Evolutionary conservation across 805 yeast genomes (phyloP).

Genomic region (Kregervanrija pseudodelftensis): DNA sequence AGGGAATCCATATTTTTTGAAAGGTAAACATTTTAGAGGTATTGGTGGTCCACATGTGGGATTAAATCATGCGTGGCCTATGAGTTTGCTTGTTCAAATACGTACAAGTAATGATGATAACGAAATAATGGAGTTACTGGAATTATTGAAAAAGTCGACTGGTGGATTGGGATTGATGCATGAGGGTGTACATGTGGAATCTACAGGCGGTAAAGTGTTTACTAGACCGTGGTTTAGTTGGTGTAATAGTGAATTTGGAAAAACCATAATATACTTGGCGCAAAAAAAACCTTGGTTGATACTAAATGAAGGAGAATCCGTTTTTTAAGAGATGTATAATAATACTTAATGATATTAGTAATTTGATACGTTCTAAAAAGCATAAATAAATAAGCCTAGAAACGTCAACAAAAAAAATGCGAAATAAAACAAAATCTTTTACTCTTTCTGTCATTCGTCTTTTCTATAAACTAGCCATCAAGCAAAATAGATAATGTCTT

Average conservation of each 20-base stretch:
- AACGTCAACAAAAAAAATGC: too few relatives aligned
- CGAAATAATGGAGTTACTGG: conserved; percentile 50
- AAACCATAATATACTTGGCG: conserved; percentile 73
- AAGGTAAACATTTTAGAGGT: conserved; percentile 61
- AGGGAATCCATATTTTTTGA: conserved; percentile 74
- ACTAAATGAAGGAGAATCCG: conserved; percentile 32
- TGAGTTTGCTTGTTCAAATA: conserved; percentile 70
- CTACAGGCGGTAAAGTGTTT: conserved; percentile 37
- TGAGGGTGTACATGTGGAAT: conserved; percentile 67
- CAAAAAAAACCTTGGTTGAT: conserved; percentile 65
- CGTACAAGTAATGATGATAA: conserved; percentile 67
- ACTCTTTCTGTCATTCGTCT: too few relatives aligned
- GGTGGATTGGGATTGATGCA: conserved; percentile 78
- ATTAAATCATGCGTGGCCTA: conserved; percentile 79
- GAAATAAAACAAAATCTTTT: too few relatives aligned
- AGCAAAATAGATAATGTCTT: conserved; percentile 5
- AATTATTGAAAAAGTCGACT: conserved; percentile 51
- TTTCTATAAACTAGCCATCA: too few relatives aligned
- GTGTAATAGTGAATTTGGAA: conserved; percentile 90
- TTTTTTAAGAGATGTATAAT: too few relatives aligned
- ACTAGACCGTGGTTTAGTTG: conserved; percentile 92
- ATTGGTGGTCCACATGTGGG: conserved; percentile 93
- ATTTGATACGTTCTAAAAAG: too few relatives aligned
- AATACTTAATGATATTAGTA: too few relatives aligned
- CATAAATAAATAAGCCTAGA: too few relatives aligned